Base-by-base conservation (phyloP, 805 yeast species). In the Yarrowia keelungensis region DNA sequence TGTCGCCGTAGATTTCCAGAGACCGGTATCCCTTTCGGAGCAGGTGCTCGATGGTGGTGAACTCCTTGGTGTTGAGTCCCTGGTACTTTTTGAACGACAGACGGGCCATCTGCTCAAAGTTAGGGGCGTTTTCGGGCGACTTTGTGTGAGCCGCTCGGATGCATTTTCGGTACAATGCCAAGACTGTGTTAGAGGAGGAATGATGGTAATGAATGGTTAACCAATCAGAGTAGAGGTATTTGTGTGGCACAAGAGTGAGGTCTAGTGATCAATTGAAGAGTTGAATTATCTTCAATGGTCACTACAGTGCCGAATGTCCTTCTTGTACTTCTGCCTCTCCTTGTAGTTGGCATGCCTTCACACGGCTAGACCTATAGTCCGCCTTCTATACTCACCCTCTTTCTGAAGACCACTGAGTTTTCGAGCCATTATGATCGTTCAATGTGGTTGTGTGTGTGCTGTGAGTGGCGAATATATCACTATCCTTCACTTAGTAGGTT, bases 11-110 rank as follows among this genome's bases (percentile, higher is more conserved):
- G 86, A 88, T 85, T 71, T 92, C 96, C 62, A 84, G 81, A 74
- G 89, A 82, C 74, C 88, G 86, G 71, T 84, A 82, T 4, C 98
- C 98, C 3, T 84, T 83, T 69, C 98, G 81, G 49, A 93, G 77
- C 46, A 94, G 81, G 78, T 93, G 92, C 76, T 93, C 98, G 53
- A 93, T 87, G 0, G 97, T 89, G 53, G 89, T 83, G 76, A 93
- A 93, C 72, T 91, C 97, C 73, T 90, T 89, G 76, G 89, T 88
- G 45, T 89, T 86, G 11, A 93, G 78, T 16, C 68, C 66, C 62
- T 81, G 79, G 75, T 87, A 81, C 72, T 86, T 86, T 15, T 75
- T 79, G 76, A 93, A 94, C 75, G 91, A 94, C n/a, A 72, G 72
- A 65, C 88, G 83, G 3, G 86, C 77, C 74, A 81, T 89, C 50